A percentile compares a stretch with the other conserved stretches of the same genome.
Conservation (phyloP, 108 stramenopile species). For the Fragilaria crotonensis region DNA sequence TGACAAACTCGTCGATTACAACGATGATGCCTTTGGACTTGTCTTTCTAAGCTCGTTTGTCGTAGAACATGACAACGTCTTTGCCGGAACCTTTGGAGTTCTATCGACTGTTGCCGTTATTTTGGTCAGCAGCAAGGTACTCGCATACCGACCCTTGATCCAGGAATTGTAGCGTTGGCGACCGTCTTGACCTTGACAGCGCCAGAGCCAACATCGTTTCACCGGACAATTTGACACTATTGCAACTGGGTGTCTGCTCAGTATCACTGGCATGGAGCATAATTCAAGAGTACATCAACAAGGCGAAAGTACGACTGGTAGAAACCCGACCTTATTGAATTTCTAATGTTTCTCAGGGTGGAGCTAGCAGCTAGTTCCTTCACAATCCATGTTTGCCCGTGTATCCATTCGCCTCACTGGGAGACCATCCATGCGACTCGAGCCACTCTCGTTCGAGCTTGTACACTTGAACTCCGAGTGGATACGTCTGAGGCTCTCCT, state of each 20-base stretch:
- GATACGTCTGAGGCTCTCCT: slow-evolving; percentile 26
- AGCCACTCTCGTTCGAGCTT: slow-evolving; percentile 20
- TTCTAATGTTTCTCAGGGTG: too few relatives aligned
- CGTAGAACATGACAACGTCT: slow-evolving; percentile 25
- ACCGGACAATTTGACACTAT: too few relatives aligned
- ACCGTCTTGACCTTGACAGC: background rate
- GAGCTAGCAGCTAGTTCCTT: too few relatives aligned
- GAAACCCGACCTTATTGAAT: too few relatives aligned
- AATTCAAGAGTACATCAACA: too few relatives aligned
- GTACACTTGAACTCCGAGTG: slow-evolving; percentile 44
- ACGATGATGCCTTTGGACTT: slow-evolving; percentile 59
- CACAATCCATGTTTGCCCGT: slow-evolving; percentile 38
- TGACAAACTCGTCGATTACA: slow-evolving; percentile 17
- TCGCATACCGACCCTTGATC: background rate
- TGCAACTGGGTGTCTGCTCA: too few relatives aligned
- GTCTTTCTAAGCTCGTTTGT: slow-evolving; percentile 32
- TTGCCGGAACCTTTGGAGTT: slow-evolving; percentile 30
- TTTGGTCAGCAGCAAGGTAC: background rate
- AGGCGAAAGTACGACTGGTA: too few relatives aligned
- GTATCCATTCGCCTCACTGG: slow-evolving; percentile 31
- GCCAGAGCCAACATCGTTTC: too few relatives aligned
- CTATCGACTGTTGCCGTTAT: slow-evolving; percentile 39
- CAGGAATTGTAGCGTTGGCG: background rate
- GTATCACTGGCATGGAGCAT: too few relatives aligned
- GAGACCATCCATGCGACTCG: slow-evolving; percentile 27